Evolutionary conservation across 768 basidiomycete genomes (phyloP).

Genomic region (Rhizopogon rudus): DNA sequence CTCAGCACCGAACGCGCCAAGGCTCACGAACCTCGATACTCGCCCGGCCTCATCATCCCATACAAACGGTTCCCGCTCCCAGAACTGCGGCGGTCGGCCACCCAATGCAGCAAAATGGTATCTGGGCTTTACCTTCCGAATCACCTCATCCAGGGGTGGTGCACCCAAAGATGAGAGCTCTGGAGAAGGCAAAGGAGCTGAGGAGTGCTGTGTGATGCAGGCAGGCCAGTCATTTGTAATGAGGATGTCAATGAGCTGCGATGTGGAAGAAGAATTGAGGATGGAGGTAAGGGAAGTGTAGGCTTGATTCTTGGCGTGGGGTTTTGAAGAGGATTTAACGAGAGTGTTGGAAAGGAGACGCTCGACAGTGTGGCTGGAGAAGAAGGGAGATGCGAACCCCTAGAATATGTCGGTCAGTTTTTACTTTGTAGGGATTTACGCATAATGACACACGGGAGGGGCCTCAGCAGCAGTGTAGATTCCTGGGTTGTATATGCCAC

Average conservation of each 20-base stretch:
- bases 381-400: conserved; percentile 78
- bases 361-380: conserved; percentile 64
- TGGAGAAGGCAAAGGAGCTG: conserved; percentile 40
- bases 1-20: conserved; percentile 81
- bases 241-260: conserved; percentile 74
- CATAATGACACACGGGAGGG: conserved; percentile 44
- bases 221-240: conserved; percentile 78
- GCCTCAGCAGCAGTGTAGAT: conserved; percentile 56
- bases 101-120: conserved; percentile 80
- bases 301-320: conserved; percentile 39
- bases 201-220: conserved; percentile 56
- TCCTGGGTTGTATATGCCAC: conserved; percentile 65
- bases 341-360: conserved; percentile 69
- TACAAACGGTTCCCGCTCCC: conserved; percentile 91
- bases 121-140: conserved; percentile 67
- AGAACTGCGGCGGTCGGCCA: conserved; percentile 70
- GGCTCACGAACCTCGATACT: conserved; percentile 69
- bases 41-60: conserved; percentile 74
- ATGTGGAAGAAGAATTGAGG: conserved; percentile 52
- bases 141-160: conserved; percentile 58
- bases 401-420: conserved; percentile 20
- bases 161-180: conserved; percentile 42
- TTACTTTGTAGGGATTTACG: neutral
- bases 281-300: conserved; percentile 67
- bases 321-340: conserved; percentile 38